Percentiles rank a stretch among this genome's conserved stretches.
Conservation (phyloP, 768 basidiomycete genomes). For the Leccinum variicolor region DNA sequence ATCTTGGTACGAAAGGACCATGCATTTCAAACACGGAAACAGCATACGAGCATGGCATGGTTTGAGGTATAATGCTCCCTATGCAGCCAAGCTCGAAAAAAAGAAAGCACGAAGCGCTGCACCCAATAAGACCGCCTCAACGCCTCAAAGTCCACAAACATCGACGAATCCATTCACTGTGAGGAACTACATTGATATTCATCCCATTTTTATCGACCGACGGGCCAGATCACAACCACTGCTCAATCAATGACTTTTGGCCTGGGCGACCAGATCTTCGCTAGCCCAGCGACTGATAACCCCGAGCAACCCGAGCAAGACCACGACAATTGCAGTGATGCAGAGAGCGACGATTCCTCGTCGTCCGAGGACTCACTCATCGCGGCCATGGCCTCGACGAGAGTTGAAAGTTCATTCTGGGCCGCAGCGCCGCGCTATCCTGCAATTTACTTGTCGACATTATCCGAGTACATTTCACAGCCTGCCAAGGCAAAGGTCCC, state of each 20-base stretch:
- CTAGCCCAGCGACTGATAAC: constrained; percentile 25
- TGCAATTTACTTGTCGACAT: constrained; percentile 71
- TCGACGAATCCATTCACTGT: constrained; percentile 72
- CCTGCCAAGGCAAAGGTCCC: constrained; percentile 47
- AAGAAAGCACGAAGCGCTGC: constrained; percentile 44
- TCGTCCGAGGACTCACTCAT: constrained; percentile 50
- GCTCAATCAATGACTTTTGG: constrained; percentile 42
- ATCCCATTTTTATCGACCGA: background rate
- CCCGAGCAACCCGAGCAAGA: constrained; percentile 14
- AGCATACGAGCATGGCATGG: constrained; percentile 85
- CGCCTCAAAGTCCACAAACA: constrained; percentile 28
- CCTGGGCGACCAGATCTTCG: constrained; percentile 68
- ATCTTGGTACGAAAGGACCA: background rate
- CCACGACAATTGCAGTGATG: constrained; percentile 28
- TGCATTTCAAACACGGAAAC: constrained; percentile 13
- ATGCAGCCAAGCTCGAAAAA: constrained; percentile 68
- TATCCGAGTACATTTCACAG: constrained; percentile 47
- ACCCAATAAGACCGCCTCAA: constrained; percentile 32
- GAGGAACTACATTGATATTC: constrained; percentile 21
- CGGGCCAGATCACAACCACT: constrained; percentile 25
- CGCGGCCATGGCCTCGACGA: constrained; percentile 53
- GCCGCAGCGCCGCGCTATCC: constrained; percentile 58
- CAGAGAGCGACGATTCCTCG: constrained; percentile 34
- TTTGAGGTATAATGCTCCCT: constrained; percentile 65
- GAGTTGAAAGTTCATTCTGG: constrained; percentile 66